Conservation (phyloP, 192 early-diverging fungal species). For the Ambispora gerdemannii region DNA sequence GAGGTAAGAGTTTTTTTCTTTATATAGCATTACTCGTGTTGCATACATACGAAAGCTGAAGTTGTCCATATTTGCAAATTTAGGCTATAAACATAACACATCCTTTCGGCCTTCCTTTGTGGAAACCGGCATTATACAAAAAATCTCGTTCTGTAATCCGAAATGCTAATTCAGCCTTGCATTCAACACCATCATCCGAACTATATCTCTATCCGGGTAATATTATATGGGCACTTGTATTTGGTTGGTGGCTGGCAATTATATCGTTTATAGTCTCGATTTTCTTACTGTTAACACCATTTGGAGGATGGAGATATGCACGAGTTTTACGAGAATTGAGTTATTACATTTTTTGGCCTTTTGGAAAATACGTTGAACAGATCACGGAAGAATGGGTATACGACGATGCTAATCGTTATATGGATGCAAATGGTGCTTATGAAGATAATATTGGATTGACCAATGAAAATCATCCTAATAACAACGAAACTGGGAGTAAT, state of each 20-base stretch:
- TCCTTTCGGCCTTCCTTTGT: constrained; percentile 92
- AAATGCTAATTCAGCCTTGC: constrained; percentile 77
- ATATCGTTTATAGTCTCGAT: constrained; percentile 62
- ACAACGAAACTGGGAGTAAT: constrained; percentile 32
- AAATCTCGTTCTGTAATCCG: constrained; percentile 84
- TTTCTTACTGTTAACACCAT: constrained; percentile 53
- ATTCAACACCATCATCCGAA: constrained; percentile 64
- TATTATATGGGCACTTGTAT: constrained; percentile 80
- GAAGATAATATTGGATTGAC: constrained; percentile 22
- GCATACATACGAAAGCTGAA: background rate
- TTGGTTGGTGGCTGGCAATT: constrained; percentile 86
- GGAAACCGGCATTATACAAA: constrained; percentile 98
- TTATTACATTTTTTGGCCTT: constrained; percentile 93
- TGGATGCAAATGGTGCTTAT: background rate
- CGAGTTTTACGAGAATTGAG: constrained; percentile 72
- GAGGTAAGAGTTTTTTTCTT: constrained; percentile 15
- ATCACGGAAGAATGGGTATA: constrained; percentile 11
- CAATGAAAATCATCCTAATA: constrained; percentile 8
- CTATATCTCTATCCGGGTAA: constrained; percentile 80
- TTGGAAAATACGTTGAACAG: constrained; percentile 88
- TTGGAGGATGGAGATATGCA: constrained; percentile 56
- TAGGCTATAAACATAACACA: constrained; percentile 78
- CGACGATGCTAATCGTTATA: background rate
- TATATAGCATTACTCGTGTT: background rate
- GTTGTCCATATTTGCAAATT: background rate